Conservation (phyloP, 2,329 filamentous ascomycete species). For the Alternaria alternata region DNA sequence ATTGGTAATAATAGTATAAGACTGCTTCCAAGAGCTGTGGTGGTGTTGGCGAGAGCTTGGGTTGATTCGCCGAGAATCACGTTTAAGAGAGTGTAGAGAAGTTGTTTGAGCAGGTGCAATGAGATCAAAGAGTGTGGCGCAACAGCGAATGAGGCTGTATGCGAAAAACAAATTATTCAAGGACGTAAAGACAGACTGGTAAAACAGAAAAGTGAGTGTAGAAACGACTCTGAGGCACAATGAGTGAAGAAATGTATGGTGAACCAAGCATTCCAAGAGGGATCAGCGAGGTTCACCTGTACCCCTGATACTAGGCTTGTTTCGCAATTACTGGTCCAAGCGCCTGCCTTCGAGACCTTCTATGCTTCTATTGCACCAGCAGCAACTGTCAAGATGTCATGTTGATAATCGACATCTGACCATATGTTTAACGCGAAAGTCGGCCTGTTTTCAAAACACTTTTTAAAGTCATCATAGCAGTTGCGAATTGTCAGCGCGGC, state of each 20-base stretch:
- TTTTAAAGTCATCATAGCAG: not conserved
- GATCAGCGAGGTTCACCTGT: slow-evolving; percentile 30
- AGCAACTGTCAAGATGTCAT: slow-evolving; percentile 2
- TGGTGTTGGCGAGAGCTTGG: slow-evolving; percentile 37
- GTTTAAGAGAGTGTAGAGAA: slow-evolving; percentile 21
- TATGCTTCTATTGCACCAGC: not conserved
- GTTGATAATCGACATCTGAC: not conserved
- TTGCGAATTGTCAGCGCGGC: not conserved
- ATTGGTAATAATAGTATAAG: slow-evolving; percentile 43
- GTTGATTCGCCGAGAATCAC: slow-evolving; percentile 33
- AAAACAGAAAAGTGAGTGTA: slow-evolving; percentile 38
- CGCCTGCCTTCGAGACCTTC: slow-evolving; percentile 1
- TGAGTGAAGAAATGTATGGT: slow-evolving; percentile 41
- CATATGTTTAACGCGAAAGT: not conserved
- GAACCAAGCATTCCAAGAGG: slow-evolving; percentile 35
- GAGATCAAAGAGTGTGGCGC: slow-evolving; percentile 34
- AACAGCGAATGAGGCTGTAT: slow-evolving; percentile 32
- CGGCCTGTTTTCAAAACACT: not conserved
- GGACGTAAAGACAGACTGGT: slow-evolving; percentile 41
- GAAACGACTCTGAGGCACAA: slow-evolving; percentile 46
- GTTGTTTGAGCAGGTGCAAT: slow-evolving; percentile 16
- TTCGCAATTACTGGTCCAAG: slow-evolving; percentile 25
- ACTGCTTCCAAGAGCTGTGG: slow-evolving; percentile 35
- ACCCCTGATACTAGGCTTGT: slow-evolving; percentile 39
- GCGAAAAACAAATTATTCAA: slow-evolving; percentile 29